Evolutionary conservation across 495 filamentous ascomycete genomes (phyloP).

Genomic region (Lichina pygmaea): DNA sequence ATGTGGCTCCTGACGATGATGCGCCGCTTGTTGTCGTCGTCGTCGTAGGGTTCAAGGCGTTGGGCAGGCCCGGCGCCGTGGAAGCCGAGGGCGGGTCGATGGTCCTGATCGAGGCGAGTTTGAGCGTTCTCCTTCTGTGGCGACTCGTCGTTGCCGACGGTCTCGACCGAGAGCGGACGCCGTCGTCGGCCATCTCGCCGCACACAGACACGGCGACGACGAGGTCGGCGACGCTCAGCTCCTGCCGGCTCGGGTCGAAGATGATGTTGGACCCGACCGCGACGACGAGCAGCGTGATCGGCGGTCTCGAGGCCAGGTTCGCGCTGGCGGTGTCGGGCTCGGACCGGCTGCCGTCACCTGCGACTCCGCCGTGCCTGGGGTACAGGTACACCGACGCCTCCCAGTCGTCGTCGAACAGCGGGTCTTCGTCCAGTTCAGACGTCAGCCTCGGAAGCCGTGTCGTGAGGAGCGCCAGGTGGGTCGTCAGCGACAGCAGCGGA

Average conservation of each 20-base stretch:
- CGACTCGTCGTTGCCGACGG: slow-evolving; percentile 5
- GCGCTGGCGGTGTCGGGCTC: too few species aligned
- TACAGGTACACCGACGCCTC: slow-evolving; percentile 54
- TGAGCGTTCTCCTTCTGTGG: background rate
- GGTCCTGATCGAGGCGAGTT: slow-evolving; percentile 34
- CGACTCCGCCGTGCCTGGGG: slow-evolving; percentile 18
- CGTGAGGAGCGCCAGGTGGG: slow-evolving; percentile 79
- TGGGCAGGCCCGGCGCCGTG: slow-evolving; percentile 40
- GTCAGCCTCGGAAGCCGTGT: slow-evolving; percentile 62
- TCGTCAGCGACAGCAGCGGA: slow-evolving; percentile 74
- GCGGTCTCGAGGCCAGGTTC: slow-evolving; percentile 22
- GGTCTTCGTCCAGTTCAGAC: slow-evolving; percentile 76
- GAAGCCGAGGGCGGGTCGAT: slow-evolving; percentile 47
- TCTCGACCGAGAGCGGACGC: slow-evolving; percentile 5
- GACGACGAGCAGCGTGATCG: slow-evolving; percentile 73
- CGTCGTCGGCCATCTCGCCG: too few species aligned
- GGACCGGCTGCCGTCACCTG: background rate
- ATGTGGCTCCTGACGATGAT: background rate
- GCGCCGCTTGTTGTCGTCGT: slow-evolving; percentile 8
- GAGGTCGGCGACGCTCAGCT: slow-evolving; percentile 74
- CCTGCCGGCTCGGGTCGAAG: slow-evolving; percentile 75
- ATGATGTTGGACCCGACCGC: slow-evolving; percentile 68
- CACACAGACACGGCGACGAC: slow-evolving; percentile 52
- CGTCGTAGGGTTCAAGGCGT: slow-evolving; percentile 39
- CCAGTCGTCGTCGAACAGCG: slow-evolving; percentile 98